phyloP scores from a whole-genome alignment of 2,329 filamentous ascomycete species.

The Ophiocordyceps unilateralis region DNA sequence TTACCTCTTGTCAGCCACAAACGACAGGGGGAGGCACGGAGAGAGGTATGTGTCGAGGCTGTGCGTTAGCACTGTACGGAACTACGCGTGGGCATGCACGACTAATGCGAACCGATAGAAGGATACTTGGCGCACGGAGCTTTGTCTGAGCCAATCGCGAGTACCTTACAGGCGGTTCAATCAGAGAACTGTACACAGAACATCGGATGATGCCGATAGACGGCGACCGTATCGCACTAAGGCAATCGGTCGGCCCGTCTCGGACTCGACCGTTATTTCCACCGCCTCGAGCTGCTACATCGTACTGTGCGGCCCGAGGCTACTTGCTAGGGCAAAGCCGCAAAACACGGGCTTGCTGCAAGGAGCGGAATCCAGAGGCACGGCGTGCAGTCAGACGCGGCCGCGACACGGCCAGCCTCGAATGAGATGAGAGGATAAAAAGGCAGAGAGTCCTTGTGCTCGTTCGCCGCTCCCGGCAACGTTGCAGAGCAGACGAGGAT shows the following conservation, averaged over 20 bases:
- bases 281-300: neutral
- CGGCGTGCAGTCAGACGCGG: too few species aligned
- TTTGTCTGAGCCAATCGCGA: neutral
- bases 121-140: neutral
- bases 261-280: neutral
- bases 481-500: neutral
- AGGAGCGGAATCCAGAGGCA: neutral
- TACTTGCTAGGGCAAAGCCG: neutral
- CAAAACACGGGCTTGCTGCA: neutral
- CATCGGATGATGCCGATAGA: neutral
- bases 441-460: neutral
- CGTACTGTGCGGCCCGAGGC: neutral
- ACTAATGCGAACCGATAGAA: neutral
- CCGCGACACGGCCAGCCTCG: neutral
- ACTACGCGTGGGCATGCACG: neutral
- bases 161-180: neutral
- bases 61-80: neutral
- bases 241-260: neutral
- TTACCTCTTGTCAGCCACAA: neutral
- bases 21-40: neutral
- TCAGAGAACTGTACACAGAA: neutral
- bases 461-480: neutral
- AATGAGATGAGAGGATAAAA: neutral
- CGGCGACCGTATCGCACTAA: neutral
- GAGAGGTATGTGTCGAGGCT: neutral